Percentiles rank a stretch among this genome's conserved stretches.
These are phyloP conservation scores for Lichtheimia ramosa DNA, from an alignment of 371 early-diverging fungal species.

Conservation along the genomic window DNA sequence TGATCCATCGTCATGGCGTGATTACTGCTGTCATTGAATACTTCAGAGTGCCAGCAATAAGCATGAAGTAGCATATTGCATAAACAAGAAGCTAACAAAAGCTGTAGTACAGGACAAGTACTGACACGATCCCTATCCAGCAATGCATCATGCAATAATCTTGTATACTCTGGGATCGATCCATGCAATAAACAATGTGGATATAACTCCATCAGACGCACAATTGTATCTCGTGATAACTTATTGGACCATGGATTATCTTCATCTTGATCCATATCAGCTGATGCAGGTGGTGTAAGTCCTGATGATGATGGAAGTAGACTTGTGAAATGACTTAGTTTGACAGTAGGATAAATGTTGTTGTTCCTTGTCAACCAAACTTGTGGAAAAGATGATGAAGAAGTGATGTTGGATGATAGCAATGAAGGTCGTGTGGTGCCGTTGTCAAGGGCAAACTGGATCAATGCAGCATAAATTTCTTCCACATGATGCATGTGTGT, in stretches of 20 bases:
- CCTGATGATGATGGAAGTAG: conserved; percentile 19
- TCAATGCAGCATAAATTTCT: conserved; percentile 35
- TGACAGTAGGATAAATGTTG: conserved; percentile 38
- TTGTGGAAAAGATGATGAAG: conserved; percentile 11
- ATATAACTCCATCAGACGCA: conserved; percentile 27
- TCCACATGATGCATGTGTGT: conserved; percentile 40
- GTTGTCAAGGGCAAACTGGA: conserved; percentile 47
- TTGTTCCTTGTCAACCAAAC: conserved; percentile 39
- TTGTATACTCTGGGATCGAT: conserved; percentile 33
- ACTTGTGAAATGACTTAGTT: conserved; percentile 44
- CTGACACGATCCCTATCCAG: conserved; percentile 3
- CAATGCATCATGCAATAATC: conserved; percentile 19
- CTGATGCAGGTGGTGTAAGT: conserved; percentile 12
- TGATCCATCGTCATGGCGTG: conserved; percentile 7
- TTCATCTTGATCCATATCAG: conserved; percentile 2
- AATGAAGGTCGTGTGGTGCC: conserved; percentile 12
- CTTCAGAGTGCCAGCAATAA: conserved; percentile 40
- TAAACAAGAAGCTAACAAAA: conserved; percentile 34
- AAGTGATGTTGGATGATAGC: conserved; percentile 4
- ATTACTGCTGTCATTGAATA: conserved; percentile 15
- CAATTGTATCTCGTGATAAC: conserved; percentile 4
- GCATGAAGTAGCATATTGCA: conserved; percentile 47
- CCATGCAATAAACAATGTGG: conserved; percentile 44
- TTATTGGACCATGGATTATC: not conserved
- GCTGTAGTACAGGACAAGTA: conserved; percentile 22